Conservation (phyloP, 192 early-diverging fungal species). For the Pilaira anomala region DNA sequence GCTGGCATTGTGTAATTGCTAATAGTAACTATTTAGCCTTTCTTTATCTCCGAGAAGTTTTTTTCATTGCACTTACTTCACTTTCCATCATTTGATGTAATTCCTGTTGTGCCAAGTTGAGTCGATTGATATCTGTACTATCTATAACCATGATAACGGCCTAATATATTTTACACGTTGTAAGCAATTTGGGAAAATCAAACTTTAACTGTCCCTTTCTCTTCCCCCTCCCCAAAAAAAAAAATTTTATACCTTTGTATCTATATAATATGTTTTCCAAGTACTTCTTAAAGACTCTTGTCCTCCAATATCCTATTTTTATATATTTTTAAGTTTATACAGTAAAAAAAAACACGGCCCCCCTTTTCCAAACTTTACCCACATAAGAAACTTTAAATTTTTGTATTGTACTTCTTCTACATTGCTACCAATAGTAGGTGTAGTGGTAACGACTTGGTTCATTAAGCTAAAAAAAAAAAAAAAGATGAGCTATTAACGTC, state of each 20-base stretch:
- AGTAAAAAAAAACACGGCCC: background rate
- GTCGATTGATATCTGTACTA: constrained; percentile 60
- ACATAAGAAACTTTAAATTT: constrained; percentile 69
- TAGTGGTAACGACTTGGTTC: constrained; percentile 61
- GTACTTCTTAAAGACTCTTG: constrained; percentile 60
- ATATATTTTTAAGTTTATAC: background rate
- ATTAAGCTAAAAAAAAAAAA: constrained; percentile 38
- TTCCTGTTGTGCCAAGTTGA: constrained; percentile 60
- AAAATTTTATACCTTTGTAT: constrained; percentile 48
- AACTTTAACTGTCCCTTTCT: background rate
- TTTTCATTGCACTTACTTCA: constrained; percentile 40
- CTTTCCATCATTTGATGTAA: constrained; percentile 68
- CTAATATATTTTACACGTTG: background rate
- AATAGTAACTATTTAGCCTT: background rate
- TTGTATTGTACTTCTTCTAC: constrained; percentile 69
- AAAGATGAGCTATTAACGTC: background rate
- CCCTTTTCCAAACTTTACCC: constrained; percentile 49
- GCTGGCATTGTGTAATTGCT: constrained; percentile 56
- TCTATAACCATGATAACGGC: constrained; percentile 74
- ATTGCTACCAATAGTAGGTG: constrained; percentile 70
- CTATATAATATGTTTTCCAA: constrained; percentile 67
- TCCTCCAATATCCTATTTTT: constrained; percentile 52
- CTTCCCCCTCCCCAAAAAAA: too few species aligned
- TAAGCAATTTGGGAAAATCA: too few species aligned
- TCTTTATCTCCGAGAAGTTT: too few species aligned